Base-by-base conservation (phyloP, 441 rosid species). In the Raphanus hybrid region DNA sequence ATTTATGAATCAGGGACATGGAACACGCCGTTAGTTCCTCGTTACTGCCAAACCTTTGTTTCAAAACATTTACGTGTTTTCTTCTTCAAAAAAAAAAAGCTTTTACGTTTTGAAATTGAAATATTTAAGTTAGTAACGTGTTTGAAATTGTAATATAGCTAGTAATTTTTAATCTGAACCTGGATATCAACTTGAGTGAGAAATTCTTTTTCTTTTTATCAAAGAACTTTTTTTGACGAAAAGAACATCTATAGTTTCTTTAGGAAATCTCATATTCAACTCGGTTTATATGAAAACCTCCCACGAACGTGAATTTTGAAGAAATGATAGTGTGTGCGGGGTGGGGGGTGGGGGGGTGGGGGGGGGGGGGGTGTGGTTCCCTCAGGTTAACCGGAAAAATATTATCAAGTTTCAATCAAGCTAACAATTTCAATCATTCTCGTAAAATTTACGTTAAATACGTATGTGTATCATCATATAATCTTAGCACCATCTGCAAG, bases 1-100 rank as follows among this genome's bases (percentile, higher is more conserved):
- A 64, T 69, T 78, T 37, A 61, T 64, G 23, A 27, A 6, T 57
- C 65, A 29, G 3, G 29, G 54, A 62, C 78, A 71, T 0, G 59
- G n/a, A 14, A 67, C 74, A 62, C 67, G 54, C 74, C 54, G 15
- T 27, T 52, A 11, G 7, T 16, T 73, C 74, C 70, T 61, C 61
- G 70, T 67, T 37, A 16, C 61, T 72, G 9, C 73, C 69, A 37
- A 50, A 48, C 39, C 7, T 23, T 59, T 41, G 3, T 48, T 72
- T 60, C 63, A 43, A 67, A 64, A 6, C n/a, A 37, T 37, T 48
- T 45, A 35, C 39, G 32, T 45, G 52, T 4, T 45, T 45, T 45
- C 14, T 45, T 45, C 52, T 45, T 45, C 43, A 6, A 35, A 35
- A 5, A 34, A 34, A 0, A 34, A 3, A 6, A 34, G 37, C 14